Evolutionary conservation across 306 rosid species (phyloP), one percentile per base, ranked within the genome.

Genomic region (Notholithocarpus densiflorus): DNA sequence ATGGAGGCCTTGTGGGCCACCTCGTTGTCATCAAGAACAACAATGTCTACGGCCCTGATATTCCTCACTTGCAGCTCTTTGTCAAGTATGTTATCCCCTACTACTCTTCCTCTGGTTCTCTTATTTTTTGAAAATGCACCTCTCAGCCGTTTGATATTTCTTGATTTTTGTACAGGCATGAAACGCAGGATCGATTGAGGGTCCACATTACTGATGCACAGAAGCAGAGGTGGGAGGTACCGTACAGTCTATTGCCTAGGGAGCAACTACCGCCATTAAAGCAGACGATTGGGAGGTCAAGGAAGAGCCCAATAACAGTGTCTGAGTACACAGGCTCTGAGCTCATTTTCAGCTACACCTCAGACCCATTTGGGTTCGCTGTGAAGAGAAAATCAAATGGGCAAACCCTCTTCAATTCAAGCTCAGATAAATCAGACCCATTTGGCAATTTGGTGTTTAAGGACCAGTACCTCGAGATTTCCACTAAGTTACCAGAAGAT

Each of bases 381-480:
- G 97, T 95, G 60, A 90, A 82, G 84, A 88, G 99, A 74, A 93
- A 89, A 56, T 87, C 98, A 3, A 91, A 88, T 53, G 97, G 97
- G 13, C 90, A 93, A 77, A 81, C 86, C 65, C 96, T 93, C 21
- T 95, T 94, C 84, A 76, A 92, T 62, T 51, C 97, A 0, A 85
- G 85, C 75, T 84, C 90, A 3, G 86, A 64, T 1, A 76, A 78
- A 8, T 87, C 92, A 4, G 93, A 86, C 86, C 87, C 92, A 27
- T 91, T 83, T 79, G 84, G 90, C 3, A 64, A 80, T 8, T 4
- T 94, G 83, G 98, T 92, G 40, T 94, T 94, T 29, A 94, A 94
- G 85, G 98, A 94, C 85, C 98, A 94, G 77, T 94, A 94, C 79
- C 89, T 94, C 27, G 97, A 94, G 89, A 91, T 92, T 78, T 92